A percentile compares a stretch with the other conserved stretches of the same genome.
These are phyloP conservation scores for Puccinia polysora DNA, from an alignment of 1,284 basidiomycete genomes.

Conservation along the genomic window DNA sequence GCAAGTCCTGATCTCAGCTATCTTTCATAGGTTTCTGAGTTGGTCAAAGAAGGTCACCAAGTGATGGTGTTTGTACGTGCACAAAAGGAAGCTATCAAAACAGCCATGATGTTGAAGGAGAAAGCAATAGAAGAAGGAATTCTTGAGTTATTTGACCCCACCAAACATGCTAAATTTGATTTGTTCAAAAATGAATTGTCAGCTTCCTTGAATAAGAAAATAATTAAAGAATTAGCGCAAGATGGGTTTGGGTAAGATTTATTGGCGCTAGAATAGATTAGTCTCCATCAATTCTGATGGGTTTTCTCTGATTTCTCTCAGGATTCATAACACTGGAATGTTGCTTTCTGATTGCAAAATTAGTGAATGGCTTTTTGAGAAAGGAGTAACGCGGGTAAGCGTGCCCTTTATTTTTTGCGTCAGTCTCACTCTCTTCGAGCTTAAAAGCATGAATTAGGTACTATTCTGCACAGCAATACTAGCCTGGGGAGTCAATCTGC, in stretches of 20 bases:
- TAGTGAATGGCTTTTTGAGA: slow-evolving; percentile 92
- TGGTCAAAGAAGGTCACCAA: slow-evolving; percentile 84
- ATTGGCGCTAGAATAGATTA: not conserved
- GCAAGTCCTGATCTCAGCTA: not conserved
- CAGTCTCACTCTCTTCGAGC: not conserved
- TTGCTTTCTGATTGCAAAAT: slow-evolving; percentile 86
- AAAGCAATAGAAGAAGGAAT: slow-evolving; percentile 89
- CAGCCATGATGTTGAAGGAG: slow-evolving; percentile 78
- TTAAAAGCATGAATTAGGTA: slow-evolving; percentile 59
- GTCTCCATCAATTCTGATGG: not conserved
- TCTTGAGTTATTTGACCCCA: slow-evolving; percentile 87
- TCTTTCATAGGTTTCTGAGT: slow-evolving; percentile 70
- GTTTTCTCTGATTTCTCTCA: slow-evolving; percentile 63
- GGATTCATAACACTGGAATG: slow-evolving; percentile 99
- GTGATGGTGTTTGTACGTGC: slow-evolving; percentile 99
- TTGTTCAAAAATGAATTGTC: slow-evolving; percentile 73
- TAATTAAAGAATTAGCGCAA: slow-evolving; percentile 92
- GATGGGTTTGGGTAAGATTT: slow-evolving; percentile 65
- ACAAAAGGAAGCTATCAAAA: slow-evolving; percentile 95
- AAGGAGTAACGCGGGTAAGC: slow-evolving; percentile 77
- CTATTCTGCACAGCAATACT: slow-evolving; percentile 96
- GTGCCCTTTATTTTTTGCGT: not conserved
- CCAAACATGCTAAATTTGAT: slow-evolving; percentile 75
- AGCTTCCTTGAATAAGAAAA: slow-evolving; percentile 84
- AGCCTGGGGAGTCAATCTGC: slow-evolving; percentile 99